phyloP scores from a whole-genome alignment of 2,329 filamentous ascomycete species.

The Aspergillus tanneri region DNA sequence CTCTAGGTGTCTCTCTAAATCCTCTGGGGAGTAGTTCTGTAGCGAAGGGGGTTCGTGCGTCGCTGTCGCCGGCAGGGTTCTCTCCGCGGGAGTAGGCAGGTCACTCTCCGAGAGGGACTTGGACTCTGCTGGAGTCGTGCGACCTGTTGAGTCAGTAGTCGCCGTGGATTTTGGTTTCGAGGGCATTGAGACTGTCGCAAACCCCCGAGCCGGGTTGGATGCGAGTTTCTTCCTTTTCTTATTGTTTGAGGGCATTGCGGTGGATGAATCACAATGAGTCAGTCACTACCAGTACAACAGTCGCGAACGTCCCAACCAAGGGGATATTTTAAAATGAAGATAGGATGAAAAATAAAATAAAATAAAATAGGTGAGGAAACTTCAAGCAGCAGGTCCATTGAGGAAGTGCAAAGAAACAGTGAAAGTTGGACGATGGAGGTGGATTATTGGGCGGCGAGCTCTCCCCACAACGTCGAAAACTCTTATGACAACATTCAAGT shows the following conservation, averaged over 20 bases:
- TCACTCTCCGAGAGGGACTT: constrained; percentile 35
- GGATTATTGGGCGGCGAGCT: constrained; percentile 22
- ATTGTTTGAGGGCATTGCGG: constrained; percentile 64
- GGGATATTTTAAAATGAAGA: background rate
- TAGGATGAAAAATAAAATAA: background rate
- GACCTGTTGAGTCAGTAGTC: constrained; percentile 35
- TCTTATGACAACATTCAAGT: constrained; percentile 41
- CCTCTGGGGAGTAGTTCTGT: constrained; percentile 71
- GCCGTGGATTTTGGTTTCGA: constrained; percentile 65
- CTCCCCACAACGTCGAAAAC: constrained; percentile 35
- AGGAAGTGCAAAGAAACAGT: background rate
- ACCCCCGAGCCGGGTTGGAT: constrained; percentile 84
- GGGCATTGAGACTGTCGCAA: constrained; percentile 88
- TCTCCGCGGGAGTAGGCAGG: constrained; percentile 23
- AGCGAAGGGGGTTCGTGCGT: constrained; percentile 34
- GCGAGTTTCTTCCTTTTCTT: constrained; percentile 92
- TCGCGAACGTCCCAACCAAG: too few species aligned
- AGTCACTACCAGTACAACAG: too few species aligned
- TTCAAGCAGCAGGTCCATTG: background rate
- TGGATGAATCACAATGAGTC: background rate
- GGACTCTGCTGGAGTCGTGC: constrained; percentile 29
- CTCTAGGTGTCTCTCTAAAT: constrained; percentile 85
- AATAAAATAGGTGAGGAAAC: background rate
- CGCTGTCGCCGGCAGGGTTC: constrained; percentile 16
- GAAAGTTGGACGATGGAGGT: background rate